Evolutionary conservation across 805 yeast species (phyloP).

Genomic region (Suhomyces kilbournensis): DNA sequence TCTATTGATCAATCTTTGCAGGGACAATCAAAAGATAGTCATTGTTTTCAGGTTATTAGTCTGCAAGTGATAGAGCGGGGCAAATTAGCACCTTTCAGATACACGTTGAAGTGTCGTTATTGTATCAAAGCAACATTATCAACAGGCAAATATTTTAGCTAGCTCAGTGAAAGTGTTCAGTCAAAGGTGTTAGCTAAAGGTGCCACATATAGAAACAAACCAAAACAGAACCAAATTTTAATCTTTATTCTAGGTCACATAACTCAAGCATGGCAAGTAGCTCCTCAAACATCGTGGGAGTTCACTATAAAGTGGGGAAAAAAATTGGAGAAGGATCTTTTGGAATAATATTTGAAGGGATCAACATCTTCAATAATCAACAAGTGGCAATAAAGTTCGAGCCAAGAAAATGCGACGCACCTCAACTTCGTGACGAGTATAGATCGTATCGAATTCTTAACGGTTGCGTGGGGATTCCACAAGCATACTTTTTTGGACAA

Average conservation of each 20-base stretch:
- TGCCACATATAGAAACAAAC: background rate
- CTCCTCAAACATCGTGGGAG: conserved; percentile 73
- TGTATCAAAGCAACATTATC: background rate
- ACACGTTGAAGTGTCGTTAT: background rate
- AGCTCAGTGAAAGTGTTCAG: background rate
- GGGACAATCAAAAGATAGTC: background rate
- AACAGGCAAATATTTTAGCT: background rate
- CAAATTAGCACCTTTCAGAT: background rate
- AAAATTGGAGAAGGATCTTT: conserved; percentile 98
- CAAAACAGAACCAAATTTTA: background rate
- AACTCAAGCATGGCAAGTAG: conserved; percentile 35
- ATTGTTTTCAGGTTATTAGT: background rate
- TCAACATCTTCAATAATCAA: conserved; percentile 83
- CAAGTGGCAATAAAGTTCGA: conserved; percentile 97
- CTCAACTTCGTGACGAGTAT: conserved; percentile 94
- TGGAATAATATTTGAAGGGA: conserved; percentile 96
- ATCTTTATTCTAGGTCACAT: too few relatives aligned
- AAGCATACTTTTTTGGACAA: conserved; percentile 97
- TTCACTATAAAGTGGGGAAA: conserved; percentile 94
- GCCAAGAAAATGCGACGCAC: conserved; percentile 95
- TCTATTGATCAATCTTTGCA: background rate
- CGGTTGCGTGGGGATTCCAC: conserved; percentile 84
- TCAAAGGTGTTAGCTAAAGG: background rate
- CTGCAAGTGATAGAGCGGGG: background rate
- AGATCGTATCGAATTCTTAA: conserved; percentile 86